Conservation (phyloP, 1,284 basidiomycete genomes). For the Pyrrhoderma noxium region DNA sequence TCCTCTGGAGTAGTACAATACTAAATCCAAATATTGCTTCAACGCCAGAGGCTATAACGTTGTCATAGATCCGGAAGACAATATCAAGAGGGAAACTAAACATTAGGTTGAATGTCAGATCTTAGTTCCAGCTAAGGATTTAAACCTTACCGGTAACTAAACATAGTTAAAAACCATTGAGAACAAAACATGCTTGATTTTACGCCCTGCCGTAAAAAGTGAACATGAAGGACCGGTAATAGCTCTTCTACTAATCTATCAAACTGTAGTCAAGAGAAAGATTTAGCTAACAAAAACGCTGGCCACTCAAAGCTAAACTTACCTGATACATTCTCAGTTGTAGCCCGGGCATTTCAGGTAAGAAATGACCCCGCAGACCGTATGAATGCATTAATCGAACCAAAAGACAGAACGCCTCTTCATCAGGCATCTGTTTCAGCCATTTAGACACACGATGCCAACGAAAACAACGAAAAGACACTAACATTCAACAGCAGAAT, state of each 20-base stretch:
- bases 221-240: constrained; percentile 84
- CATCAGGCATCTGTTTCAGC: constrained; percentile 87
- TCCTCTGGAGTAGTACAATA: constrained; percentile 79
- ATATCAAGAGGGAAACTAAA: constrained; percentile 88
- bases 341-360: constrained; percentile 96
- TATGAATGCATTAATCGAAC: constrained; percentile 98
- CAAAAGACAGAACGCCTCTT: constrained; percentile 94
- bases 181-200: constrained; percentile 97
- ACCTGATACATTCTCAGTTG: constrained; percentile 71
- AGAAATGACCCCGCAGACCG: constrained; percentile 90
- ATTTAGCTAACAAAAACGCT: no score
- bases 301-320: neutral
- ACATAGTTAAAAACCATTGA: constrained; percentile 97
- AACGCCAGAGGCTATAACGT: constrained; percentile 92
- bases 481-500: constrained; percentile 86
- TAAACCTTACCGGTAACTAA: constrained; percentile 76
- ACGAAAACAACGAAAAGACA: constrained; percentile 4
- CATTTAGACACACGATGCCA: constrained; percentile 11
- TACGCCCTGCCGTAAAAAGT: constrained; percentile 88
- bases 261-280: constrained; percentile 55
- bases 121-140: constrained; percentile 1
- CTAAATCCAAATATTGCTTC: constrained; percentile 97
- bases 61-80: constrained; percentile 93
- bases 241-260: constrained; percentile 92
- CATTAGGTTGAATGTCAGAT: neutral